Evolutionary conservation across 108 stramenopile genomes (phyloP).

Genomic region (Stephanodiscus minutulus): DNA sequence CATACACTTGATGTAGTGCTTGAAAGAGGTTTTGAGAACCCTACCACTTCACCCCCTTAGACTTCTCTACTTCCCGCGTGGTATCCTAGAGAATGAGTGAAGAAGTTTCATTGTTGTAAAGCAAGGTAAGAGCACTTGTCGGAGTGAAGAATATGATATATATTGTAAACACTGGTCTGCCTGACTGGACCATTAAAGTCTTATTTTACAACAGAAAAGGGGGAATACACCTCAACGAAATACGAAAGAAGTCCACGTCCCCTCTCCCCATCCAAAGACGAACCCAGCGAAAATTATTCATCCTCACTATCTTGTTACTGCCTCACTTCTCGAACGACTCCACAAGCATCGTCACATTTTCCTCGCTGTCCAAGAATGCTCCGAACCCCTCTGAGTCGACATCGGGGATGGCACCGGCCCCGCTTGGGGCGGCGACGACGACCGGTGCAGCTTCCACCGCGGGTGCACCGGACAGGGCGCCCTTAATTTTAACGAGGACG

Average conservation of each 20-base stretch:
- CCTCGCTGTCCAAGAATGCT: slow-evolving; percentile 51
- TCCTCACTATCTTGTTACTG: background rate
- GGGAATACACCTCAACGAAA: background rate
- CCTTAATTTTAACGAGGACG: slow-evolving; percentile 60
- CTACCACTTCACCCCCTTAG: too few species aligned
- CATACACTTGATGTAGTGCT: too few species aligned
- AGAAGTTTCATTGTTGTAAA: too few species aligned
- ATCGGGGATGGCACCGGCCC: slow-evolving; percentile 61
- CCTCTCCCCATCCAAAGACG: background rate
- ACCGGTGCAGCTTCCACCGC: slow-evolving; percentile 71
- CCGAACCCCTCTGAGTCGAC: slow-evolving; percentile 56
- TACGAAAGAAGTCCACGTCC: too few species aligned
- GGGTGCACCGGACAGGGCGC: slow-evolving; percentile 39
- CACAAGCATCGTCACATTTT: slow-evolving; percentile 47
- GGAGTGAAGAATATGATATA: too few species aligned
- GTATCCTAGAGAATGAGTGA: too few species aligned
- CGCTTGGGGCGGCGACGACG: slow-evolving; percentile 69
- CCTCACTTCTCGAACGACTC: slow-evolving; percentile 49
- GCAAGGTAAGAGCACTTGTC: too few species aligned
- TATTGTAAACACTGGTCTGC: background rate
- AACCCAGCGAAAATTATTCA: background rate
- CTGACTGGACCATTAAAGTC: background rate
- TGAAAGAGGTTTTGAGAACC: too few species aligned
- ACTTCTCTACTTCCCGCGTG: too few species aligned
- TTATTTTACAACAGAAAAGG: background rate